Evolutionary conservation across 2,329 filamentous ascomycete genomes (phyloP).

Genomic region (Grosmannia serpens): DNA sequence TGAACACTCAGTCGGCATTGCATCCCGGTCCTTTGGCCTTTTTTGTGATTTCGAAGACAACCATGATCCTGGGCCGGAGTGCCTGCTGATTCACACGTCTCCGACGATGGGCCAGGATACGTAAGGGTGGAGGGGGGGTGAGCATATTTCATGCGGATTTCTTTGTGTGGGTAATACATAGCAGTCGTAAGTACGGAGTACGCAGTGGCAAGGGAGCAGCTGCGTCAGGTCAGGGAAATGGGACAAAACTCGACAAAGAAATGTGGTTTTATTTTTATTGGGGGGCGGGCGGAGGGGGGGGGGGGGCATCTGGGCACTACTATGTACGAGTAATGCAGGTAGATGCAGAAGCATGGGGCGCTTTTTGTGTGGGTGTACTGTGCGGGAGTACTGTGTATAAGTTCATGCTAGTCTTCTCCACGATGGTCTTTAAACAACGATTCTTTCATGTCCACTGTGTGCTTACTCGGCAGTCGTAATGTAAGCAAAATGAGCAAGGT

Average conservation of each 20-base stretch:
- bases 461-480: too few species aligned
- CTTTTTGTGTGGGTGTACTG: too few species aligned
- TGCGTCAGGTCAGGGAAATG: not conserved
- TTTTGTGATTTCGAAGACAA: not conserved
- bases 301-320: not conserved
- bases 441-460: too few species aligned
- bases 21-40: not conserved
- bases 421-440: too few species aligned
- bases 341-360: too few species aligned
- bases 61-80: not conserved
- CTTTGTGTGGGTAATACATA: not conserved
- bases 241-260: not conserved
- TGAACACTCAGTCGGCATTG: not conserved
- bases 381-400: too few species aligned
- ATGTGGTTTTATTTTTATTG: not conserved
- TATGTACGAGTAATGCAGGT: too few species aligned
- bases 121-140: not conserved
- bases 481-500: not conserved
- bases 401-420: too few species aligned
- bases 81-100: not conserved
- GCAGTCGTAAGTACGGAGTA: not conserved
- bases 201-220: not conserved
- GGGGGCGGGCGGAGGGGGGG: not conserved
- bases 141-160: not conserved
- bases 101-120: not conserved